Percentiles rank a stretch among this genome's conserved stretches.
Conservation (phyloP, 2,329 filamentous ascomycete genomes). For the Fusarium sarcochroum region DNA sequence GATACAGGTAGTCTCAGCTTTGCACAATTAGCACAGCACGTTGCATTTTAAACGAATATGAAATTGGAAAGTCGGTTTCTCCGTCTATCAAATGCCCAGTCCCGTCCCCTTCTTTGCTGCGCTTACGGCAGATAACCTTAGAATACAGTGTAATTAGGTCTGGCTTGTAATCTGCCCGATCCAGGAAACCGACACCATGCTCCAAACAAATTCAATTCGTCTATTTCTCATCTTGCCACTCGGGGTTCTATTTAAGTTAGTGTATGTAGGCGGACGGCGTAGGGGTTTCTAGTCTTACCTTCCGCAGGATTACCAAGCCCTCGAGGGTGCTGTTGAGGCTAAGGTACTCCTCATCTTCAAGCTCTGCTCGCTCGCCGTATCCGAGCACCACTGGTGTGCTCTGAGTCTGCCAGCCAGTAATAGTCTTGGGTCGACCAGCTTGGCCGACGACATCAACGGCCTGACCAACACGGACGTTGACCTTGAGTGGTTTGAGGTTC, state of each 20-base stretch:
- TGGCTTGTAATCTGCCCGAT: slow-evolving; percentile 41
- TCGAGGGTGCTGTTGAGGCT: slow-evolving; percentile 92
- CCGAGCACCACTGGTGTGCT: slow-evolving; percentile 96
- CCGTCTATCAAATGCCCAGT: slow-evolving; percentile 49
- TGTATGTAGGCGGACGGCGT: not conserved
- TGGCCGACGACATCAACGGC: slow-evolving; percentile 98
- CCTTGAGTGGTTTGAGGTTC: slow-evolving; percentile 90
- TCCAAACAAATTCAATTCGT: slow-evolving; percentile 36
- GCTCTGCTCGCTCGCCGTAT: slow-evolving; percentile 95
- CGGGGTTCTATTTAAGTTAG: slow-evolving; percentile 55
- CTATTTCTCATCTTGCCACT: slow-evolving; percentile 59
- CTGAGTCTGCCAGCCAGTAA: slow-evolving; percentile 99
- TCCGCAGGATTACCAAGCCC: slow-evolving; percentile 94
- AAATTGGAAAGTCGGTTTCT: slow-evolving; percentile 43
- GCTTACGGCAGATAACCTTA: slow-evolving; percentile 51
- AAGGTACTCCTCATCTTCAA: slow-evolving; percentile 98
- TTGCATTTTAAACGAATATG: slow-evolving; percentile 23
- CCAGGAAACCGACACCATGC: slow-evolving; percentile 33
- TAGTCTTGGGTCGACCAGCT: slow-evolving; percentile 97
- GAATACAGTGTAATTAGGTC: slow-evolving; percentile 53
- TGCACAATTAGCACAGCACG: slow-evolving; percentile 8
- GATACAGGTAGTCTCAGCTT: not conserved
- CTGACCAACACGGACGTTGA: slow-evolving; percentile 97
- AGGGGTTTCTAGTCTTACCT: slow-evolving; percentile 72
- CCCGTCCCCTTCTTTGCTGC: slow-evolving; percentile 40